Evolutionary conservation across 2,329 filamentous ascomycete genomes (phyloP), one percentile per base, ranked within the genome.

Genomic region (Aspergillus nomiae): DNA sequence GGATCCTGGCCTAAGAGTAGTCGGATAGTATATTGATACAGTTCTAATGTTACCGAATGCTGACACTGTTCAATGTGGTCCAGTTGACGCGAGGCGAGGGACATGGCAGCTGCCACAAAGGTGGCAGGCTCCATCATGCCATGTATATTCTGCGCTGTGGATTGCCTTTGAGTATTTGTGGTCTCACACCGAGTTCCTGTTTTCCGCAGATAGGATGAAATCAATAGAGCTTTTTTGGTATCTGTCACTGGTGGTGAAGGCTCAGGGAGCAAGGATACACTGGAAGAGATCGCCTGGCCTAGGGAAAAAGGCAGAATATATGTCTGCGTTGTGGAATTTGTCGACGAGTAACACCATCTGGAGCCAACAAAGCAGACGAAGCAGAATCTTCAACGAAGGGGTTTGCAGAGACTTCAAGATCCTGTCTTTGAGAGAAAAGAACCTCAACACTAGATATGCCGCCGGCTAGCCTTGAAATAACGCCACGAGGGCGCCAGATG

Each of bases 151-250:
- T 54, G 48, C 30, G 62, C 24, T 2, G 63, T 65, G 46, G 65
- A 67, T 30, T 65, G 63, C 60, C 34, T 62, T 14, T 65, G 53
- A 2, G 63, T 64, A 58, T 67, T 58, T n/a, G 65, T 67, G 9
- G 65, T 65, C 51, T 67, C 65, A n/a, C 63, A 65, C 63, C 61
- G 63, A 9, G 56, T 63, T 5, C 61, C 61, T 38, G 61, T 65
- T 45, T 63, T 61, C 10, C 41, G 46, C 21, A 62, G 12, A 38
- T 63, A 67, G 14, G 53, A 60, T n/a, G 58, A 65, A 14, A 67
- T 55, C 14, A 67, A 45, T 28, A 30, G 46, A 21, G 59, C 32
- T 24, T 56, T 65, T 19, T 66, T 60, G 14, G 24, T 8, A 12
- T 32, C 48, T 10, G 28, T 21, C 28, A 51, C 48, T n/a, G 28